Percentiles rank a stretch among this genome's conserved stretches.
phyloP scores from a whole-genome alignment of 768 basidiomycete genomes.

The Serendipita sp. region DNA sequence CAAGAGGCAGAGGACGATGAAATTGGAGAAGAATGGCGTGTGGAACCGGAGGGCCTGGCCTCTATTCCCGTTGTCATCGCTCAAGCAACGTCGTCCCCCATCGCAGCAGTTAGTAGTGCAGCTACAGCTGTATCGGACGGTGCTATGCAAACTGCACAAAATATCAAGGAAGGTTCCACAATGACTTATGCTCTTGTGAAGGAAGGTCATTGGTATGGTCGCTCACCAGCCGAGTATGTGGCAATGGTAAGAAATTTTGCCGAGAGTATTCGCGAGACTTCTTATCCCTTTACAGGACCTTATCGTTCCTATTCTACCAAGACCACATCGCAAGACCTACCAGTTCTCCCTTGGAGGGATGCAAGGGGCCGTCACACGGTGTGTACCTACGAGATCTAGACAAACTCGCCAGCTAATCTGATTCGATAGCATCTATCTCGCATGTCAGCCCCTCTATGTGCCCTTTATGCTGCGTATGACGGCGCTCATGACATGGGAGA shows the following conservation, averaged over 20 bases:
- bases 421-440: slow-evolving; percentile 36
- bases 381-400: not conserved
- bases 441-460: slow-evolving; percentile 32
- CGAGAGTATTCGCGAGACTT: slow-evolving; percentile 10
- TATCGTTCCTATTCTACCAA: slow-evolving; percentile 34
- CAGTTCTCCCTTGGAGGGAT: slow-evolving; percentile 40
- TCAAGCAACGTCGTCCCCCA: not conserved
- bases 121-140: slow-evolving; percentile 12
- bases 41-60: not conserved
- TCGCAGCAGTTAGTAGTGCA: slow-evolving; percentile 4
- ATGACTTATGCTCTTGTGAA: slow-evolving; percentile 1
- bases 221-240: slow-evolving; percentile 18
- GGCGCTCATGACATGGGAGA: slow-evolving; percentile 40
- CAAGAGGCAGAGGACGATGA: slow-evolving; percentile 12
- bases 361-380: slow-evolving; percentile 22
- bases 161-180: slow-evolving; percentile 2
- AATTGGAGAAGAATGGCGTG: slow-evolving; percentile 6
- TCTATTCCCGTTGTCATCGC: not conserved
- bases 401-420: not conserved
- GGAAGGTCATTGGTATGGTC: slow-evolving; percentile 10
- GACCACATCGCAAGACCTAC: slow-evolving; percentile 23
- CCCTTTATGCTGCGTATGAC: slow-evolving; percentile 27
- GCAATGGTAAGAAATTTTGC: slow-evolving; percentile 15
- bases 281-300: slow-evolving; percentile 20
- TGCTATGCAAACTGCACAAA: not conserved